Percentiles rank a stretch among this genome's conserved stretches.
Conservation (phyloP, 192 early-diverging fungal species). For the Rhizophagus clarus region DNA sequence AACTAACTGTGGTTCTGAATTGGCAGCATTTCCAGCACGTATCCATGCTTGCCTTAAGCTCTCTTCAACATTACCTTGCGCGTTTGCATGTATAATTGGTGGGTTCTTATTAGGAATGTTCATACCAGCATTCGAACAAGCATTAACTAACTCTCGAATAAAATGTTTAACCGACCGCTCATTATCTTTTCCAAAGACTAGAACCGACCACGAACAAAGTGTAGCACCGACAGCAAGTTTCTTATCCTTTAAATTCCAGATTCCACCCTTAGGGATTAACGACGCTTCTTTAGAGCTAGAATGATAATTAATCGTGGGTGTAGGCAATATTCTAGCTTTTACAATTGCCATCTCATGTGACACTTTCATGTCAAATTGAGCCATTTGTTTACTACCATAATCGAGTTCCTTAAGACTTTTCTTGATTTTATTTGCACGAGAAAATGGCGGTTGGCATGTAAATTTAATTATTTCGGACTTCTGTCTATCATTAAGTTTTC, state of each 20-base stretch:
- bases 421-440: constrained; percentile 78
- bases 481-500: constrained; percentile 76
- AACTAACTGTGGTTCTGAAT: too few relatives aligned
- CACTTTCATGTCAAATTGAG: constrained; percentile 64
- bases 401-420: constrained; percentile 66
- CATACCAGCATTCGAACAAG: constrained; percentile 73
- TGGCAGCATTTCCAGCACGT: constrained; percentile 61
- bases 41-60: constrained; percentile 74
- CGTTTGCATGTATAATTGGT: constrained; percentile 54
- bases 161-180: too few relatives aligned
- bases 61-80: constrained; percentile 67
- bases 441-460: constrained; percentile 78
- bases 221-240: constrained; percentile 15
- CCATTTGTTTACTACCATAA: constrained; percentile 65
- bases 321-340: too few relatives aligned
- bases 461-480: constrained; percentile 82
- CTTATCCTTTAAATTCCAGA: too few relatives aligned
- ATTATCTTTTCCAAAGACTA: background rate
- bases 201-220: constrained; percentile 80
- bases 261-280: too few relatives aligned
- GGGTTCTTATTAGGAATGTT: constrained; percentile 50
- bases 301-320: constrained; percentile 41
- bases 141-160: constrained; percentile 4
- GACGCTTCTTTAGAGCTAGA: too few relatives aligned
- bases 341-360: constrained; percentile 31